phyloP scores from a whole-genome alignment of 2,329 filamentous ascomycete species.

The Furcasterigmium furcatum region DNA sequence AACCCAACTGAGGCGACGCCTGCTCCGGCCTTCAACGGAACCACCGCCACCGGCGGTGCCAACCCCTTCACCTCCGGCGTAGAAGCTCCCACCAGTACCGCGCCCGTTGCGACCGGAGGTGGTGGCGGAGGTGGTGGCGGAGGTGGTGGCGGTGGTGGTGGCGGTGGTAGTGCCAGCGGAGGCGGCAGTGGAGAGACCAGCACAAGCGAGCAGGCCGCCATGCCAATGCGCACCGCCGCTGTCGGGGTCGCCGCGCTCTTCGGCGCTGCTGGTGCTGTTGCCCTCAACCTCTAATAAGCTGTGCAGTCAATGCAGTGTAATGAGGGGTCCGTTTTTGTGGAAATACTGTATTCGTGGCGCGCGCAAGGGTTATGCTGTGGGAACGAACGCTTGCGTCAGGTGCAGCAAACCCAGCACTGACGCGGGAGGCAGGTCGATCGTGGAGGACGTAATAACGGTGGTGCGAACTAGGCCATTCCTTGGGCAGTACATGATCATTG shows the following conservation, averaged over 20 bases:
- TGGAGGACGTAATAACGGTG: too few relatives aligned
- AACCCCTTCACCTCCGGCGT: conserved; percentile 55
- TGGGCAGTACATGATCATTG: too few relatives aligned
- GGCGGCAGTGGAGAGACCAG: conserved; percentile 14
- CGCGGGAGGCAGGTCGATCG: too few relatives aligned
- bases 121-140: conserved; percentile 7
- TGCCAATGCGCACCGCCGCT: conserved; percentile 27
- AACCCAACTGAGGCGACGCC: conserved; percentile 39
- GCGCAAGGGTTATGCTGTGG: too few relatives aligned
- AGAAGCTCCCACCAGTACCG: conserved; percentile 35
- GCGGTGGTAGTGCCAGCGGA: not conserved
- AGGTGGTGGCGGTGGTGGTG: conserved; percentile 4
- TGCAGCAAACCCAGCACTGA: too few relatives aligned
- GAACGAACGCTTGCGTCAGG: too few relatives aligned
- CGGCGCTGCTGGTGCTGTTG: conserved; percentile 34
- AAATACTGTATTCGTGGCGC: too few relatives aligned
- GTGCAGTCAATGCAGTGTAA: too few relatives aligned
- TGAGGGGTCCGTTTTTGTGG: too few relatives aligned
- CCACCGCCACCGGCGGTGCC: conserved; percentile 35
- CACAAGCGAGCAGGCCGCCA: conserved; percentile 26
- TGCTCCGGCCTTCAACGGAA: conserved; percentile 52
- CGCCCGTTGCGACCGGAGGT: conserved; percentile 25
- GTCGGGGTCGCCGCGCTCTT: conserved; percentile 43
- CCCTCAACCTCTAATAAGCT: conserved; percentile 15
- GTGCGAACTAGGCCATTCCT: too few relatives aligned